Conservation (phyloP, 1,139 yeast genomes). For the Blastobotrys illinoisensis region DNA sequence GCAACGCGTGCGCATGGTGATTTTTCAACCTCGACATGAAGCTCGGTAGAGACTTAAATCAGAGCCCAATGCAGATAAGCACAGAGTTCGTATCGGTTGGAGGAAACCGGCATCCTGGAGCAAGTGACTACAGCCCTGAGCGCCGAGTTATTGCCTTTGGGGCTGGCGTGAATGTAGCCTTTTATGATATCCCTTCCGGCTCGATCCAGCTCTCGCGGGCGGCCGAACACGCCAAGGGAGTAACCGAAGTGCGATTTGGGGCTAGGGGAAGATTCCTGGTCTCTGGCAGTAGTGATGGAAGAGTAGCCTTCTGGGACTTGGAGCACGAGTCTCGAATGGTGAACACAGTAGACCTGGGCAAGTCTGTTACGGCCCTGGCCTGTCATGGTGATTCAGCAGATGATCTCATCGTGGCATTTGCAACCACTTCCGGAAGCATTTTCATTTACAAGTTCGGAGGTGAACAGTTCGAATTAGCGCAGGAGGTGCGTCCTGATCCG, state of each 20-base stretch:
- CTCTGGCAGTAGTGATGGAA: neutral
- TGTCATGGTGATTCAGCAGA: neutral
- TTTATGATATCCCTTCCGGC: slow-evolving; percentile 49
- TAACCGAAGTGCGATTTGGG: neutral
- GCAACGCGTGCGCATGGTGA: neutral
- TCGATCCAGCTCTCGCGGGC: neutral
- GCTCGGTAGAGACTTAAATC: neutral
- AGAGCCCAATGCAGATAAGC: neutral
- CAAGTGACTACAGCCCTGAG: slow-evolving; percentile 48
- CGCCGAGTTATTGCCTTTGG: slow-evolving; percentile 61
- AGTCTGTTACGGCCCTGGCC: neutral
- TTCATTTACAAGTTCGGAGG: neutral
- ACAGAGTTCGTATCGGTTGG: slow-evolving; percentile 66
- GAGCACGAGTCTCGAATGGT: neutral
- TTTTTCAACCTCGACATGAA: neutral
- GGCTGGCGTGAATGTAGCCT: slow-evolving; percentile 64
- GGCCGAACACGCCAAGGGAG: neutral
- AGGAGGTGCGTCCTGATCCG: neutral
- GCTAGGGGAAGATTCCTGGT: neutral
- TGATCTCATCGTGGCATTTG: neutral
- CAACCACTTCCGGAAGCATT: neutral
- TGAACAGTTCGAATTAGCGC: neutral
- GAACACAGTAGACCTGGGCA: neutral
- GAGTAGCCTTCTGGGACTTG: neutral
- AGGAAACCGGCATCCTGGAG: slow-evolving; percentile 68